A percentile compares a stretch with the other conserved stretches of the same genome.
Conservation (phyloP, 129 eudicot genomes). For the Tanacetum coccineum region DNA sequence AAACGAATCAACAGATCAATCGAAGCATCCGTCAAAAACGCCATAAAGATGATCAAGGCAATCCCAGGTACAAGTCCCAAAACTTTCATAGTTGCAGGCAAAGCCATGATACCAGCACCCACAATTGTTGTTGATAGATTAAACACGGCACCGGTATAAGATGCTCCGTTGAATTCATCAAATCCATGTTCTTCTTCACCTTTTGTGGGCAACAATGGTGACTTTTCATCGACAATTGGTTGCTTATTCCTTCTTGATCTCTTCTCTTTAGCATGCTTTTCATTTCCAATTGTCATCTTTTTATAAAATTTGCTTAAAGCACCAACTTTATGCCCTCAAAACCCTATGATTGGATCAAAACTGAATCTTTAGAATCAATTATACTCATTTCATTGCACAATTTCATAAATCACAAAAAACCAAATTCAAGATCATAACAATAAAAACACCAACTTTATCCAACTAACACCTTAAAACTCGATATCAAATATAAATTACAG, state of each 20-base stretch:
- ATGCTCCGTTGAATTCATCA: slow-evolving; percentile 90
- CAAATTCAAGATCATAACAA: background rate
- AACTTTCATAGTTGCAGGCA: slow-evolving; percentile 93
- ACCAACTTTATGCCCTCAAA: slow-evolving; percentile 22
- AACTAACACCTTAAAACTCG: background rate
- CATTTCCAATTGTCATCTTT: slow-evolving; percentile 64
- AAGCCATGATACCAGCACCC: slow-evolving; percentile 97
- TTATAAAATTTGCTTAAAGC: background rate
- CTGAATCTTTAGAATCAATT: slow-evolving; percentile 14
- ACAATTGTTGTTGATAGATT: slow-evolving; percentile 85
- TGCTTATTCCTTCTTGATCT: slow-evolving; percentile 62
- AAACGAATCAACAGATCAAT: slow-evolving; percentile 73
- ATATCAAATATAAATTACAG: background rate
- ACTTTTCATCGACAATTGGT: slow-evolving; percentile 56
- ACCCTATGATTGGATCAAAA: slow-evolving; percentile 11
- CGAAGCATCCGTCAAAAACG: slow-evolving; percentile 69
- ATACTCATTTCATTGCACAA: background rate
- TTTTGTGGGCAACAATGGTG: slow-evolving; percentile 78
- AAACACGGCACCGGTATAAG: slow-evolving; percentile 75
- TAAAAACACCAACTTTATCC: background rate
- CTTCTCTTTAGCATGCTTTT: slow-evolving; percentile 45
- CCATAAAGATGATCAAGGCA: slow-evolving; percentile 61
- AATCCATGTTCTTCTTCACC: slow-evolving; percentile 62
- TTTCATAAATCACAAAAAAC: slow-evolving; percentile 15
- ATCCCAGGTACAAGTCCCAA: slow-evolving; percentile 80